These are phyloP conservation scores for Colletotrichum costaricense DNA, from an alignment of 2,329 filamentous ascomycete genomes.

Conservation along the genomic window DNA sequence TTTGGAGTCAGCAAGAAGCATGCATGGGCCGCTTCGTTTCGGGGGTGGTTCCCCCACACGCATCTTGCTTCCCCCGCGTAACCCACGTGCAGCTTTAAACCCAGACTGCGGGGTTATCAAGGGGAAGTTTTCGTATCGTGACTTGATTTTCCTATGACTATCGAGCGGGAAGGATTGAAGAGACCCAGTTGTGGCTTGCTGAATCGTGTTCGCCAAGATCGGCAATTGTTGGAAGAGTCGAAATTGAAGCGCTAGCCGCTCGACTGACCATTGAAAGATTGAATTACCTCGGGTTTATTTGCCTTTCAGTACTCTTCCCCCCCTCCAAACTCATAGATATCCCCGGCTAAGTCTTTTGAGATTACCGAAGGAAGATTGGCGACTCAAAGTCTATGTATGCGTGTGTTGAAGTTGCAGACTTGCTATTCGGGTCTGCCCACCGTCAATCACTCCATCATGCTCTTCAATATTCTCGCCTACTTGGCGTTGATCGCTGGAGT, in stretches of 20 bases:
- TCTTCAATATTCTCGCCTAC: slow-evolving; percentile 33
- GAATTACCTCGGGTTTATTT: background rate
- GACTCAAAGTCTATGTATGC: background rate
- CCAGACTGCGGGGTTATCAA: slow-evolving; percentile 12
- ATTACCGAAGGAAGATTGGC: background rate
- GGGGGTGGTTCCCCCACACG: background rate
- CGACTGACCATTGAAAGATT: background rate
- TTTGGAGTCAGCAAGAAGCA: slow-evolving; percentile 2
- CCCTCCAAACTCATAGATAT: background rate
- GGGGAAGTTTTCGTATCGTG: background rate
- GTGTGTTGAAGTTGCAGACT: background rate
- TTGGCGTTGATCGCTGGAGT: slow-evolving; percentile 37
- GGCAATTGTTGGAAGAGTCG: slow-evolving; percentile 38
- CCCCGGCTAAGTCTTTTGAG: background rate
- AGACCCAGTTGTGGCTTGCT: slow-evolving; percentile 15
- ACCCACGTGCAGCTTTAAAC: background rate
- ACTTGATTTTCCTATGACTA: background rate
- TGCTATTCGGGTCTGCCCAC: background rate
- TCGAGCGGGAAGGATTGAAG: background rate
- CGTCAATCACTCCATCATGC: background rate
- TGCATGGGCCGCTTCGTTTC: slow-evolving; percentile 2
- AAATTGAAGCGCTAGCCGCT: background rate
- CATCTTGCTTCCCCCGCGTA: slow-evolving; percentile 19
- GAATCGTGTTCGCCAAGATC: slow-evolving; percentile 29
- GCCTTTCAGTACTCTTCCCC: too few relatives aligned